A percentile compares a stretch with the other conserved stretches of the same genome.
These are phyloP conservation scores for Lignosus rhinocerotis DNA, from an alignment of 1,284 basidiomycete genomes.

Conservation along the genomic window DNA sequence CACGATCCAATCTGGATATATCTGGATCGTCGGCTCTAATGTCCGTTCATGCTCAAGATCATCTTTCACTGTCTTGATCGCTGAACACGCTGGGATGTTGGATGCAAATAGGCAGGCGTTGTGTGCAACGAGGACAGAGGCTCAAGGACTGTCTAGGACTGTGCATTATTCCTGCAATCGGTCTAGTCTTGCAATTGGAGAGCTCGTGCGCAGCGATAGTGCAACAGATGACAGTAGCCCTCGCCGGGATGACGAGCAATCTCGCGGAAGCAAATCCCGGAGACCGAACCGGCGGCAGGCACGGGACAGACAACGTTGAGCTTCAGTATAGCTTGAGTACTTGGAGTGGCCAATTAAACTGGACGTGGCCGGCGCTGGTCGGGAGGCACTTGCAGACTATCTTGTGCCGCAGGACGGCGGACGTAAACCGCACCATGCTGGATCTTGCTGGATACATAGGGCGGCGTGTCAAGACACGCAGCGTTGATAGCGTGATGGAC, in stretches of 20 bases:
- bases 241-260: background rate
- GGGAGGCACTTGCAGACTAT: background rate
- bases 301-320: conserved; percentile 4
- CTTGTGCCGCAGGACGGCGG: too few relatives aligned
- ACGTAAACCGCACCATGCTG: conserved; percentile 3
- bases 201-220: background rate
- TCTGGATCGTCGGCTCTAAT: conserved; percentile 10
- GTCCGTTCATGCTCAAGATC: conserved; percentile 14
- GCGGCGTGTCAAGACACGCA: background rate
- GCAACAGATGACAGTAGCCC: background rate
- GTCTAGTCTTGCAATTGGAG: background rate
- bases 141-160: background rate
- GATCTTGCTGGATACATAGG: conserved; percentile 7
- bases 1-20: conserved; percentile 10
- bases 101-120: too few relatives aligned
- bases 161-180: background rate
- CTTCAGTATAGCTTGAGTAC: too few relatives aligned
- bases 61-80: background rate
- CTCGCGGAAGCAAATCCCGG: conserved; percentile 16
- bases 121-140: background rate
- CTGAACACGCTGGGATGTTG: too few relatives aligned
- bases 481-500: conserved; percentile 19
- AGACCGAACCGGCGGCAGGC: conserved; percentile 4
- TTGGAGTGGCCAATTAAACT: too few relatives aligned
- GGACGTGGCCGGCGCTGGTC: background rate